Base-by-base conservation (phyloP, 495 filamentous ascomycete genomes). In the Xylaria grammica region DNA sequence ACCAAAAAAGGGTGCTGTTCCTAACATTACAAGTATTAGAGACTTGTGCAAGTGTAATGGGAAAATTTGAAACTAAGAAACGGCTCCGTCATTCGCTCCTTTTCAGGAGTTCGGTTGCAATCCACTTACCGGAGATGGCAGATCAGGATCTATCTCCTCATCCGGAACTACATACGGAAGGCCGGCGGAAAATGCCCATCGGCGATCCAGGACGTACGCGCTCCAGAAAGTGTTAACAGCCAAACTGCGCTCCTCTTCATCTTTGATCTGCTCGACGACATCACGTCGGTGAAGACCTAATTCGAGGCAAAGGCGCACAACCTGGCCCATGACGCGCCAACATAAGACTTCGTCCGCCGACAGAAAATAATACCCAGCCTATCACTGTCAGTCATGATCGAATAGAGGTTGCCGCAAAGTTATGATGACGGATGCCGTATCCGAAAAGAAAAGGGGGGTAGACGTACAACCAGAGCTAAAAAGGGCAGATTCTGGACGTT, bases 141-240 rank as follows among this genome's bases (percentile, higher is more conserved):
- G 73, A 50, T 83, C 85, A 0, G 90, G 87, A 66, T 96, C 92
- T 61, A 96, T 90, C 75, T 94, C 91, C 45, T 89, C 85, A 68
- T 96, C 92, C 65, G 92, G 90, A 44, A 92, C 83, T 11, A 89
- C 88, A 77, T 92, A 95, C 0, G 91, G 91, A 72, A 95, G 76
- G 8, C 92, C 92, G 0, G 89, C 91, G 15, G 89, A 89, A 34
- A 95, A 88, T 67, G 89, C 91, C 91, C 91, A 95, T 19, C 92
- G 80, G 20, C 91, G 78, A 70, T 96, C 92, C 56, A 96, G 78
- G 27, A 89, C 87, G 66, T 93, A 94, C 9, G 90, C 82, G 0
- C 89, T 80, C 92, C 92, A 96, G 70, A 96, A 96, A 0, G 89
- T 85, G 50, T 86, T 83, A 49, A 87, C 79, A 1, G 87, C 85